Percentiles rank a stretch among this genome's conserved stretches.
phyloP scores from a whole-genome alignment of 345 rosid genomes.

The Linum tenue region DNA sequence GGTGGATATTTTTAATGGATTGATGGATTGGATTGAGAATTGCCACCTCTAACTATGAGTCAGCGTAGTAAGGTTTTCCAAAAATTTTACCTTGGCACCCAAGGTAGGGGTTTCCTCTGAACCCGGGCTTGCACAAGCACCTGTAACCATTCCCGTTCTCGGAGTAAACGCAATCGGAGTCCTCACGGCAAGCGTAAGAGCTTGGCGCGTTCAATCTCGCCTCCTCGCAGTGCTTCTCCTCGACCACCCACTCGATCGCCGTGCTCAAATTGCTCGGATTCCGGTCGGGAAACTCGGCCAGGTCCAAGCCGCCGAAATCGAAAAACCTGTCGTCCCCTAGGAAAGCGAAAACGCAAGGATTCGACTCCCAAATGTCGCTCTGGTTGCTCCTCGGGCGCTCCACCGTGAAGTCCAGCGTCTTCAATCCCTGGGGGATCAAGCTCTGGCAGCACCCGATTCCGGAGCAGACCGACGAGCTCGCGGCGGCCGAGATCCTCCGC shows the following conservation, averaged over 20 bases:
- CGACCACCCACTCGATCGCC: slow-evolving; percentile 16
- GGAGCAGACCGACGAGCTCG: slow-evolving; percentile 7
- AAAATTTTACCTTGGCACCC: slow-evolving; percentile 13
- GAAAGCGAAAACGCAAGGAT: slow-evolving; percentile 14
- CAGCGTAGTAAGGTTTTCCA: neutral
- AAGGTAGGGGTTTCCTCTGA: slow-evolving; percentile 17
- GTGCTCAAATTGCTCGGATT: neutral
- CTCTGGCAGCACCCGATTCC: slow-evolving; percentile 27
- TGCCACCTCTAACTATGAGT: too few species aligned
- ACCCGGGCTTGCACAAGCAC: slow-evolving; percentile 10
- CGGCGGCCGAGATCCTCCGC: neutral
- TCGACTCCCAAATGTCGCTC: neutral
- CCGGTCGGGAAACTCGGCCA: neutral
- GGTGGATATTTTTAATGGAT: too few species aligned
- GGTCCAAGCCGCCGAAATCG: neutral
- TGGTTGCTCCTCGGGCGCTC: neutral
- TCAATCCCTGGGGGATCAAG: slow-evolving; percentile 8
- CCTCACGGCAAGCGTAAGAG: slow-evolving; percentile 6
- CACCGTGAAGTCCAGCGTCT: slow-evolving; percentile 2
- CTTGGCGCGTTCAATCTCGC: neutral
- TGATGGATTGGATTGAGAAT: too few species aligned
- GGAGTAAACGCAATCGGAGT: neutral
- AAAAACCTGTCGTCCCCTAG: slow-evolving; percentile 8
- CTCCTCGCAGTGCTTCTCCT: neutral
- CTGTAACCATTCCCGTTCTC: neutral